These are phyloP conservation scores for Brassica incana DNA, from an alignment of 345 rosid genomes.

Conservation along the genomic window DNA sequence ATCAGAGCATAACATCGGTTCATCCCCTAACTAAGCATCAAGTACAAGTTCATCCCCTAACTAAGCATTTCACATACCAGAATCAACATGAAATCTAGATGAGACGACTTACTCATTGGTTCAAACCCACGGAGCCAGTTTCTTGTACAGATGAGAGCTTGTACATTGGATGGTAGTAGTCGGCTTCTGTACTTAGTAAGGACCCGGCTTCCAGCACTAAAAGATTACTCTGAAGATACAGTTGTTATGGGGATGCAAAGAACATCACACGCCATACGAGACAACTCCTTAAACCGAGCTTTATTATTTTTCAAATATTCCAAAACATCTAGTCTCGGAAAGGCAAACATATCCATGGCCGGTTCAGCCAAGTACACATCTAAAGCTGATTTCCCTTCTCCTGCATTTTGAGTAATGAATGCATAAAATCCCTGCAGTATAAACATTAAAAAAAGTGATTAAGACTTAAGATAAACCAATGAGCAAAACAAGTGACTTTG, in stretches of 20 bases:
- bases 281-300: not conserved
- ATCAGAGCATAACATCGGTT: no score
- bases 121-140: not conserved
- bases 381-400: not conserved
- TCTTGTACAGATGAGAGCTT: not conserved
- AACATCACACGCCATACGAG: not conserved
- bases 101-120: no score
- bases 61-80: no score
- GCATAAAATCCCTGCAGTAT: not conserved
- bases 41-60: no score
- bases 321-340: not conserved
- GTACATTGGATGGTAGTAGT: not conserved
- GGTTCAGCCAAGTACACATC: not conserved
- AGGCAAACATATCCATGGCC: not conserved
- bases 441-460: not conserved
- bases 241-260: not conserved
- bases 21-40: no score
- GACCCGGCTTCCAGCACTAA: not conserved
- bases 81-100: no score
- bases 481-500: no score
- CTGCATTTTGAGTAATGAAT: not conserved
- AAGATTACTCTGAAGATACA: not conserved
- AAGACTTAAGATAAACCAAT: no score
- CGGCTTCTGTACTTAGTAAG: not conserved
- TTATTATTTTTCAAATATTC: not conserved